Evolutionary conservation across 1,139 yeast species (phyloP).

Genomic region (Pneumocystis wakefieldiae): DNA sequence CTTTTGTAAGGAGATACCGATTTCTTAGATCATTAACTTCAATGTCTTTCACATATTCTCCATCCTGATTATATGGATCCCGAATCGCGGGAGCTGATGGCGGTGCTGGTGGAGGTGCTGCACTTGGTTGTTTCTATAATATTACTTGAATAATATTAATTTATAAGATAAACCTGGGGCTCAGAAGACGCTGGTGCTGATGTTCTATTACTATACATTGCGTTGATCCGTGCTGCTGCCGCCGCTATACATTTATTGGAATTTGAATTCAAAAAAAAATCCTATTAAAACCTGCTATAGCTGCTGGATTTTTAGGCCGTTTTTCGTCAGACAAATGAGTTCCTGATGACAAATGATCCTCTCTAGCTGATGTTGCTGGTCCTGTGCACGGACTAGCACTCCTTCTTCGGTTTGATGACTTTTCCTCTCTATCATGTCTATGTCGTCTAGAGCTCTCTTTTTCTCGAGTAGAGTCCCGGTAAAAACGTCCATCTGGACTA

Average conservation of each 20-base stretch:
- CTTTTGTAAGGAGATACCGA: conserved; percentile 27
- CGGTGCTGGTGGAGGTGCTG: conserved; percentile 9
- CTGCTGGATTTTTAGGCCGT: neutral
- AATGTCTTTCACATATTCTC: conserved; percentile 18
- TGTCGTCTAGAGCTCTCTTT: neutral
- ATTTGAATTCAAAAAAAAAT: neutral
- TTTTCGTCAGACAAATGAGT: neutral
- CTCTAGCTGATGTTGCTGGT: neutral
- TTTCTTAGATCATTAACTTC: conserved; percentile 28
- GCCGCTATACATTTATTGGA: neutral
- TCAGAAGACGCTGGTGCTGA: neutral
- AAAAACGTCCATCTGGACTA: neutral
- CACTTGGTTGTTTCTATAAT: neutral
- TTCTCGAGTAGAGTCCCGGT: neutral
- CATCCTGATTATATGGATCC: conserved; percentile 7
- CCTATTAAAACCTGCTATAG: neutral
- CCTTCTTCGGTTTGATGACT: neutral
- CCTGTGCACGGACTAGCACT: neutral
- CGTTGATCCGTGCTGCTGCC: neutral
- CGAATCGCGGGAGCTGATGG: conserved; percentile 1
- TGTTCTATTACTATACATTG: neutral
- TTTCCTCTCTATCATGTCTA: neutral
- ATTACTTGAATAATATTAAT: neutral
- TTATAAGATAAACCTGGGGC: neutral
- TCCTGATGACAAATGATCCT: neutral